phyloP scores from a whole-genome alignment of 2,329 filamentous ascomycete species.

The Aspergillus hiratsukae region DNA sequence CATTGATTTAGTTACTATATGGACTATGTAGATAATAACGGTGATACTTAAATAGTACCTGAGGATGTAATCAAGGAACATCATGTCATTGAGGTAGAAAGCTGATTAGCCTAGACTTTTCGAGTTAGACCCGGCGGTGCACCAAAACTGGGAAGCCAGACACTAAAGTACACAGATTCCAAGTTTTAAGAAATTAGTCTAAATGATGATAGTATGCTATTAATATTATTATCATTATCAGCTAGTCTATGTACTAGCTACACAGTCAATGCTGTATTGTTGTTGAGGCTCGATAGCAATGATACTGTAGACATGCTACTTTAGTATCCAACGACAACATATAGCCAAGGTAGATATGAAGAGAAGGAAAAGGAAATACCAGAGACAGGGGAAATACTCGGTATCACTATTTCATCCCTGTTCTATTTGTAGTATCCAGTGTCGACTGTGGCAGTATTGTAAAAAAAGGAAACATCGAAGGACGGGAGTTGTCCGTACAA shows the following conservation, averaged over 20 bases:
- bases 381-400: not conserved
- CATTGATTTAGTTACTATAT: not conserved
- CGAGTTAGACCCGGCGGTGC: not conserved
- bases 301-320: not conserved
- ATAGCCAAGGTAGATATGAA: not conserved
- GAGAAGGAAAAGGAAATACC: not conserved
- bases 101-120: not conserved
- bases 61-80: too few species aligned
- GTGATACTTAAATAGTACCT: too few species aligned
- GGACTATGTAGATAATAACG: too few species aligned
- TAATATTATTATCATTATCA: not conserved
- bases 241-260: too few species aligned
- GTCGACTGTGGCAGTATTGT: too few species aligned
- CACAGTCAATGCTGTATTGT: too few species aligned
- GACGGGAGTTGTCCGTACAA: too few species aligned
- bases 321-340: not conserved
- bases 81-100: not conserved
- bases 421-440: not conserved
- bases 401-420: not conserved
- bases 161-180: not conserved
- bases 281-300: too few species aligned
- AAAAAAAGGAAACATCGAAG: not conserved
- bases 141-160: not conserved
- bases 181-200: not conserved
- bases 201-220: not conserved